A percentile compares a stretch with the other conserved stretches of the same genome.
Conservation (phyloP, 1,284 basidiomycete species). For the Ustilago shanxiensis region DNA sequence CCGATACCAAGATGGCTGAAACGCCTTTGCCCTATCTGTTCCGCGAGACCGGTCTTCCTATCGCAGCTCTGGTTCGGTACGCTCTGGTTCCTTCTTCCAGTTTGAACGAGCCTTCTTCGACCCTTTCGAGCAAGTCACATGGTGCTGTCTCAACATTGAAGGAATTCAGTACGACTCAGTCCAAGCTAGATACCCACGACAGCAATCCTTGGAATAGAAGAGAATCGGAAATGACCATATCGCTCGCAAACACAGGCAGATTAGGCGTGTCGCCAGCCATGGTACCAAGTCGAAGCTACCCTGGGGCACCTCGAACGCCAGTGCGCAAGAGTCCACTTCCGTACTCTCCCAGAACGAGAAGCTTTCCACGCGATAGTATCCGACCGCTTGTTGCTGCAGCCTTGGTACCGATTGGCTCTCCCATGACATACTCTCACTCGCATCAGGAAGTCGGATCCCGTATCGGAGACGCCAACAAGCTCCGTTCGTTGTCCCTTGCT, state of each 20-base stretch:
- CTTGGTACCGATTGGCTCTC: neutral
- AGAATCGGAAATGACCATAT: constrained; percentile 18
- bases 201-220: constrained; percentile 16
- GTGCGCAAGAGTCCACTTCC: constrained; percentile 12
- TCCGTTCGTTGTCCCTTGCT: constrained; percentile 27
- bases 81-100: neutral
- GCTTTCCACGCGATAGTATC: neutral
- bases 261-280: neutral
- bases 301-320: constrained; percentile 13
- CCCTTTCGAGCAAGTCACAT: neutral
- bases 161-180: neutral
- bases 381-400: neutral
- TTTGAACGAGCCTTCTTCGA: too few species aligned
- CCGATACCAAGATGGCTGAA: neutral
- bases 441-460: neutral
- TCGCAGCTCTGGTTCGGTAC: constrained; percentile 23
- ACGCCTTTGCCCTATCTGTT: constrained; percentile 9
- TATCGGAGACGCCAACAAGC: constrained; percentile 7
- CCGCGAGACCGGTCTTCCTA: constrained; percentile 33
- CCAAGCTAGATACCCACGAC: neutral
- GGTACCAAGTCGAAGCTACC: constrained; percentile 26
- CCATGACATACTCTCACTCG: constrained; percentile 4
- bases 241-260: neutral
- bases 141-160: neutral
- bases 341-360: constrained; percentile 6